Conservation (phyloP, 495 filamentous ascomycete genomes). For the Acidiella bohemica region DNA sequence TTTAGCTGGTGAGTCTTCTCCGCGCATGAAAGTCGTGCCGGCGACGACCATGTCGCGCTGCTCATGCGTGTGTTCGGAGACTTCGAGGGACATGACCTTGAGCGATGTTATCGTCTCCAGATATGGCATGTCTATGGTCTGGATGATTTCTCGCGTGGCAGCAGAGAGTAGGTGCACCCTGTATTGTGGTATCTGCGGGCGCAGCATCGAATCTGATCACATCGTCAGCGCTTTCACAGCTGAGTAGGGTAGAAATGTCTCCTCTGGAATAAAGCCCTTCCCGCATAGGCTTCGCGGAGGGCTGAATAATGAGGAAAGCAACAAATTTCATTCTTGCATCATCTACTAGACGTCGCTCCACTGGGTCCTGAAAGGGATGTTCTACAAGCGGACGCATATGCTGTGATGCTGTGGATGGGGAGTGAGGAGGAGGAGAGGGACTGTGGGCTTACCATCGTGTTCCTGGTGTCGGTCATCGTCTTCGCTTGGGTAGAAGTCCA, state of each 20-base stretch:
- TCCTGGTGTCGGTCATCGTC: constrained; percentile 57
- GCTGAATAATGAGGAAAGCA: constrained; percentile 31
- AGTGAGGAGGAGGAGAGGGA: background rate
- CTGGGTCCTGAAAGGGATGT: constrained; percentile 1
- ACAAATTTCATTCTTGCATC: constrained; percentile 29
- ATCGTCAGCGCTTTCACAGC: no score
- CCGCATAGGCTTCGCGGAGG: constrained; percentile 2
- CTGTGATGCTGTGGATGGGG: constrained; percentile 16
- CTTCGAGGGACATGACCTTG: constrained; percentile 70
- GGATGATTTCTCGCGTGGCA: constrained; percentile 4
- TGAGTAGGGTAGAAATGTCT: constrained; percentile 10
- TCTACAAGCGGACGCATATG: constrained; percentile 19
- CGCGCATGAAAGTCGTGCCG: constrained; percentile 66
- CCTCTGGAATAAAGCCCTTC: constrained; percentile 36
- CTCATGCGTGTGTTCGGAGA: constrained; percentile 80
- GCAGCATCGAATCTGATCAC: no score
- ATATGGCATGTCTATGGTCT: constrained; percentile 18
- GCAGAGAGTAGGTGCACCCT: constrained; percentile 17
- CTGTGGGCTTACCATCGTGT: constrained; percentile 18
- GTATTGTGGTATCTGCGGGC: constrained; percentile 14
- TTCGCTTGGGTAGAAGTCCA: constrained; percentile 49
- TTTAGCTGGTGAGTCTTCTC: constrained; percentile 74
- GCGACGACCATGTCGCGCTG: constrained; percentile 67
- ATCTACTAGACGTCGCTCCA: constrained; percentile 22
- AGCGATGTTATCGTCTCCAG: constrained; percentile 53